Evolutionary conservation across 305 asterid genomes (phyloP), one percentile per base, ranked within the genome.

Genomic region (Solanum hybrid): DNA sequence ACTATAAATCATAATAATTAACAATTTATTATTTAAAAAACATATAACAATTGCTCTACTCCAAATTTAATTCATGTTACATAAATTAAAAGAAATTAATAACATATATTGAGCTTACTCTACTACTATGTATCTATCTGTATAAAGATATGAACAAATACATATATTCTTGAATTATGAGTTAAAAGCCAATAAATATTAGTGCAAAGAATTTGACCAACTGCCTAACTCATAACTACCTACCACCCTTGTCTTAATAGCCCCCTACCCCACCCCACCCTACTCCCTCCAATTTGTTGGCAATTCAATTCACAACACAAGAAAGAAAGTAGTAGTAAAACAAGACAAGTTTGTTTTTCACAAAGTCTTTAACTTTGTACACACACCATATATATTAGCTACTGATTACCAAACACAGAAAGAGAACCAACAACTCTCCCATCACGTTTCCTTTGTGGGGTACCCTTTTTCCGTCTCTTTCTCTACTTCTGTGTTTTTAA

Each of bases 181-280:
- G 40, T 51, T 51, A 31, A 29, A 26, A 31, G 16, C 7, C 42
- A 84, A 51, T 84, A 29, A 84, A 51, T 51, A 6, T 18, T 40
- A 5, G 42, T 31, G 42, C 75, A 20, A 31, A 29, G 89, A 89
- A 93, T 92, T 90, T 36, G 93, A 76, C 91, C 95, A 92, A 90
- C 96, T 87, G 86, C 94, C 95, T 93, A 57, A 93, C 96, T 46
- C 93, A 92, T 93, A 94, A 91, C 93, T 80, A 94, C 95, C 94
- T 84, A 90, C 94, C 90, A 90, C 92, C 90, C 90, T 61, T 80
- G 88, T 84, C 88, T 26, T 51, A 51, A 46, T 51, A 51, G 37
- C 8, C 87, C 36, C 39, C 10, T 14, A 8, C 71, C 71, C 29
- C 34, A 22, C 11, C 28, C 6, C 14, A 79, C 61, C 37, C 24